These are phyloP conservation scores for Haplosporangium gracile DNA, from an alignment of 192 early-diverging fungal species.

Conservation along the genomic window DNA sequence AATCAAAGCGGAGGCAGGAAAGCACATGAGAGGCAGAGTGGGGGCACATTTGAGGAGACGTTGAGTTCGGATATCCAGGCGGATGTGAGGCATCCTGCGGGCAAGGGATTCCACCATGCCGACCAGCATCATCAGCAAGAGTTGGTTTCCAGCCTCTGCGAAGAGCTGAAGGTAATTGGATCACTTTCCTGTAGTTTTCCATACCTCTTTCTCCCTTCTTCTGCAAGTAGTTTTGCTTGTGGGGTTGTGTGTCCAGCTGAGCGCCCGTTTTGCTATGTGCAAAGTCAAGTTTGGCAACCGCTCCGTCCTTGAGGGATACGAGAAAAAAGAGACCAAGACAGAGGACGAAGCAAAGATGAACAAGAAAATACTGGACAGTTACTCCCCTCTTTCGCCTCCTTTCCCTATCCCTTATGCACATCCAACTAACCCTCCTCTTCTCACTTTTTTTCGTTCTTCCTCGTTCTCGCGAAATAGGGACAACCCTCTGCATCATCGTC, in stretches of 20 bases:
- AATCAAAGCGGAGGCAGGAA: conserved; percentile 8
- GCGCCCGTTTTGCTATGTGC: too few species aligned
- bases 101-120: background rate
- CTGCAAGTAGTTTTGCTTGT: background rate
- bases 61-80: conserved; percentile 30
- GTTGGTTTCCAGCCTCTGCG: conserved; percentile 31
- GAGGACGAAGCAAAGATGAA: background rate
- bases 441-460: background rate
- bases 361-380: background rate
- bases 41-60: conserved; percentile 28
- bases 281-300: background rate
- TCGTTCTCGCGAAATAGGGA: background rate
- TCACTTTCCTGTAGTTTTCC: background rate
- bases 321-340: background rate
- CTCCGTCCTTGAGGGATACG: background rate
- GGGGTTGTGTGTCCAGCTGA: too few species aligned
- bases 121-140: conserved; percentile 23
- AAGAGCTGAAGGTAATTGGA: conserved; percentile 49
- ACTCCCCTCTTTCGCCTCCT: background rate
- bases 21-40: background rate
- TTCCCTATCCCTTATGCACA: background rate
- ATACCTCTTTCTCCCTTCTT: background rate
- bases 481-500: background rate
- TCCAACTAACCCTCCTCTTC: background rate
- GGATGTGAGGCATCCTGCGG: conserved; percentile 17